Base-by-base conservation (phyloP, 1,139 yeast genomes). In the Arxiozyma slooffiae region DNA sequence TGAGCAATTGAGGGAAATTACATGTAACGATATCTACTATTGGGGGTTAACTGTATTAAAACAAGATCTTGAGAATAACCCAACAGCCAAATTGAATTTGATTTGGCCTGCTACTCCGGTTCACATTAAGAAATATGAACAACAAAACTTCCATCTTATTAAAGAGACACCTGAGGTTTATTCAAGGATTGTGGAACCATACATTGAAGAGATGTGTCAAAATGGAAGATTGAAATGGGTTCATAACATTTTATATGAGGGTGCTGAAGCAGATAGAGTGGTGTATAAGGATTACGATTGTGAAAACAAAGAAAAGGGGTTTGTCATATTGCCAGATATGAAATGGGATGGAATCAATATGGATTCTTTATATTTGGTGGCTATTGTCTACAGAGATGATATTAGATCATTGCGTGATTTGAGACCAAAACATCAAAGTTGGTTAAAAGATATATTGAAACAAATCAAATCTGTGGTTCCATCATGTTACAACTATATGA, bases 51-150 rank as follows among this genome's bases (percentile, higher is more conserved):
- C 79, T 0, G 68, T 76, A 0, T 58, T 84, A 44, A 60, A 60
- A 4, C 86, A 82, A 59, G 70, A 72, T 47, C 59, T 82, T 24
- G 71, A 71, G 0, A 55, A 57, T 0, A 58, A 60, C 11, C 89
- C 95, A 0, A 76, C 81, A 0, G 83, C 84, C 14, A 90, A 90
- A 62, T 63, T 87, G 52, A 88, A 84, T 59, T 58, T 92, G 53
- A 82, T 92, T 23, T 88, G 80, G 66, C 99, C 99, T 1, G 97
- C 98, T 0, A 84, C 97, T 0, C 83, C 80, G 48, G 79, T 83
- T 11, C 98, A 92, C 63, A 81, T 92, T 49, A 76, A 76, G 49
- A 94, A 92, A 67, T 88, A 79, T 63, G 73, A 78, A 20, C 71
- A 69, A 17, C 90, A 85, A 58, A 67, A 67, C 22, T 60, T 66